These are phyloP conservation scores for Aspergillus felis DNA, from an alignment of 2,329 filamentous ascomycete genomes.

Conservation along the genomic window DNA sequence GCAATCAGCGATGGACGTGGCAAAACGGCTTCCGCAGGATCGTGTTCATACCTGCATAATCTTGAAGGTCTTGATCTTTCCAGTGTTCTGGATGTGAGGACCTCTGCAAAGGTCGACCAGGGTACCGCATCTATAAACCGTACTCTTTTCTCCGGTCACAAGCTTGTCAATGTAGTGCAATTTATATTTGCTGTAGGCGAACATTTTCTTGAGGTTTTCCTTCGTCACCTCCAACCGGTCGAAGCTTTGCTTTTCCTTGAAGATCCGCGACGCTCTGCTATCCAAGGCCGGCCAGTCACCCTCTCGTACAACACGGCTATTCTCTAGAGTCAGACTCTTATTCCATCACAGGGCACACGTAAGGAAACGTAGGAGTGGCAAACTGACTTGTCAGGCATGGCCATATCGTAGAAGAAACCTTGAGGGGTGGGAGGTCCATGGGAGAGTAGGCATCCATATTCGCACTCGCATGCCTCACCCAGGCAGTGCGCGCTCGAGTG, in stretches of 20 bases:
- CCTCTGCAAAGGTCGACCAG: conserved; percentile 94
- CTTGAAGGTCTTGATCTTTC: conserved; percentile 89
- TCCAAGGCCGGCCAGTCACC: conserved; percentile 83
- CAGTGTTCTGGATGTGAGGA: conserved; percentile 89
- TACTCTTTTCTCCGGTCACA: conserved; percentile 86
- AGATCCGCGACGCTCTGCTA: conserved; percentile 72
- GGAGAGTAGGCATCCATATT: conserved; percentile 87
- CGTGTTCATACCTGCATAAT: conserved; percentile 66
- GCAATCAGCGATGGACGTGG: conserved; percentile 3
- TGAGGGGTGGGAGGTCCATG: conserved; percentile 89
- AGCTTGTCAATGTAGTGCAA: conserved; percentile 95
- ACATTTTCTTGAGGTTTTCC: conserved; percentile 90
- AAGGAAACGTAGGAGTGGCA: conserved; percentile 15
- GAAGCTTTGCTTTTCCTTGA: conserved; percentile 96
- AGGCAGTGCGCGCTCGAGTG: conserved; percentile 93
- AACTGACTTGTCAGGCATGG: conserved; percentile 61
- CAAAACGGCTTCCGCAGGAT: neutral
- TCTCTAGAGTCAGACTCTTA: conserved; percentile 13
- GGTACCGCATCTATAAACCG: conserved; percentile 90
- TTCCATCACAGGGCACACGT: neutral
- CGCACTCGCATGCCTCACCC: conserved; percentile 87
- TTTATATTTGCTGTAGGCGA: conserved; percentile 97
- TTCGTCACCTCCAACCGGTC: conserved; percentile 86
- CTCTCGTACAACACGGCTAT: conserved; percentile 62
- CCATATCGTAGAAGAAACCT: conserved; percentile 98